These are phyloP conservation scores for Colletotrichum paranaense DNA, from an alignment of 2,329 filamentous ascomycete genomes.

Conservation along the genomic window DNA sequence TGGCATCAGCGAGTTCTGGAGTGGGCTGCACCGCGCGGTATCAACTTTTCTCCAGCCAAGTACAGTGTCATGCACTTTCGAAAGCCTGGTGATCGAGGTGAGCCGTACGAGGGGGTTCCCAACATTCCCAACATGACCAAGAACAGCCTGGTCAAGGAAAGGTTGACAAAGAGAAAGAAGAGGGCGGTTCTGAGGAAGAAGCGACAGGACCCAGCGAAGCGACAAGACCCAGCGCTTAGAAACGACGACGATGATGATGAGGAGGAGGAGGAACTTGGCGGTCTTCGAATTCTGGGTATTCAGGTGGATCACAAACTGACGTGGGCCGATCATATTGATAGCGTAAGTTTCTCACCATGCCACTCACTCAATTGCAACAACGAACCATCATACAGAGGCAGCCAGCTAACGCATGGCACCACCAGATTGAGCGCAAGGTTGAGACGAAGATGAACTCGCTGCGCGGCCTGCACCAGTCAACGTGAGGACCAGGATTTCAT, in stretches of 20 bases:
- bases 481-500: not conserved
- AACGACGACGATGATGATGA: too few species aligned
- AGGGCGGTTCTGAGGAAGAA: not conserved
- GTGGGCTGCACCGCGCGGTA: not conserved
- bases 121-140: not conserved
- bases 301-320: not conserved
- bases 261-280: too few species aligned
- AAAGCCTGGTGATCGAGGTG: not conserved
- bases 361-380: not conserved
- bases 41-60: constrained; percentile 1
- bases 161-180: not conserved
- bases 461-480: not conserved
- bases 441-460: not conserved
- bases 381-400: too few species aligned
- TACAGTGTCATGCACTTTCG: constrained; percentile 21
- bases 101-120: not conserved
- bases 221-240: too few species aligned
- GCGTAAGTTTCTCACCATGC: not conserved
- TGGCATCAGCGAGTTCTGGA: not conserved
- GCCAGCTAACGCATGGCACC: not conserved
- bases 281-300: constrained; percentile 1
- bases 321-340: not conserved
- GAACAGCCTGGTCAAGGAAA: not conserved
- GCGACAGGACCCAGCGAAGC: too few species aligned
- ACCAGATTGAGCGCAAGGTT: constrained; percentile 4